These are phyloP conservation scores for Thelephora ganbajun DNA, from an alignment of 768 basidiomycete species.

Conservation along the genomic window DNA sequence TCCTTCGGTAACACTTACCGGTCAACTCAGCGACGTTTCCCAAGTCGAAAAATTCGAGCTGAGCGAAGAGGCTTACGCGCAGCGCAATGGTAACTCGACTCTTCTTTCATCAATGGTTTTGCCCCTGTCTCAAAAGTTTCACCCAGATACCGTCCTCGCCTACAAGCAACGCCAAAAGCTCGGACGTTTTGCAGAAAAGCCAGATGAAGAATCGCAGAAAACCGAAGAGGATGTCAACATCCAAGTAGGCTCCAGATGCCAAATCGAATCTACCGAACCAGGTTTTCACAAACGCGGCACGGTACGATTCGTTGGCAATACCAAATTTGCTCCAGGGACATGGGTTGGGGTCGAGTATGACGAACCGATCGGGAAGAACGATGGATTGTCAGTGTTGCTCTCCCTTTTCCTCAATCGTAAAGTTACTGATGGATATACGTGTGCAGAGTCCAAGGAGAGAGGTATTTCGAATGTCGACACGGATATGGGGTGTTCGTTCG, in stretches of 20 bases:
- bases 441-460: constrained; percentile 63
- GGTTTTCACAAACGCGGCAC: constrained; percentile 69
- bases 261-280: constrained; percentile 60
- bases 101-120: neutral
- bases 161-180: constrained; percentile 82
- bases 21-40: constrained; percentile 73
- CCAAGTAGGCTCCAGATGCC: constrained; percentile 61
- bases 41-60: constrained; percentile 92
- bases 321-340: constrained; percentile 57
- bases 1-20: constrained; percentile 62
- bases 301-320: constrained; percentile 73
- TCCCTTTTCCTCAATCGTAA: neutral
- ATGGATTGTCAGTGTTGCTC: constrained; percentile 64
- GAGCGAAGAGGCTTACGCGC: constrained; percentile 66
- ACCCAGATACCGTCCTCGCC: constrained; percentile 71
- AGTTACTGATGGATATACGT: neutral
- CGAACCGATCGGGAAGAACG: constrained; percentile 91
- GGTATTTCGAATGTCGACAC: constrained; percentile 71
- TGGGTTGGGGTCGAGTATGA: constrained; percentile 96
- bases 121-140: constrained; percentile 2
- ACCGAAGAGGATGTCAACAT: constrained; percentile 31
- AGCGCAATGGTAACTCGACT: constrained; percentile 49
- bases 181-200: constrained; percentile 68
- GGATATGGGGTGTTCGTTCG: constrained; percentile 81
- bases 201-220: constrained; percentile 10